A percentile compares a stretch with the other conserved stretches of the same genome.
These are phyloP conservation scores for Zygoascus flipseniorum DNA, from an alignment of 805 yeast genomes.

Conservation along the genomic window DNA sequence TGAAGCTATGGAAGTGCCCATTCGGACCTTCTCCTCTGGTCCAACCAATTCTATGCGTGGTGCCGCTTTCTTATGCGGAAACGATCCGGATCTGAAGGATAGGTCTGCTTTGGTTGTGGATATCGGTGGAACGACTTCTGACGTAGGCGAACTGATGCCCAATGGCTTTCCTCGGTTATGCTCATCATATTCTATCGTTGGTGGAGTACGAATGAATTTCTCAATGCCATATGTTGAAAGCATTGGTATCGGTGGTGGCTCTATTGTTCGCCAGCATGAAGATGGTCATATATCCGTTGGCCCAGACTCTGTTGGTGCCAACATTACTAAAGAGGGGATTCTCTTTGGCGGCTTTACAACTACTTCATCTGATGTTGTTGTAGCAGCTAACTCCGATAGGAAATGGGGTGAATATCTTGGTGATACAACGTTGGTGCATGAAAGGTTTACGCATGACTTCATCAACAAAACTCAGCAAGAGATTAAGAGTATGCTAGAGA, in stretches of 20 bases:
- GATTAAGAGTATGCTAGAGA: slow-evolving; percentile 29
- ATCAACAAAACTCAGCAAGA: slow-evolving; percentile 23
- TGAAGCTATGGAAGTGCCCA: slow-evolving; percentile 36
- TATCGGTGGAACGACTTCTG: slow-evolving; percentile 47
- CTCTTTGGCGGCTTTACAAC: slow-evolving; percentile 37
- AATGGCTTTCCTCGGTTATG: slow-evolving; percentile 42
- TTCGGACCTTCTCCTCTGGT: slow-evolving; percentile 41
- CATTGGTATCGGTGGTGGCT: slow-evolving; percentile 46
- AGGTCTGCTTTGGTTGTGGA: slow-evolving; percentile 35
- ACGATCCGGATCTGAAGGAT: slow-evolving; percentile 17
- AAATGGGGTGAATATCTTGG: slow-evolving; percentile 2
- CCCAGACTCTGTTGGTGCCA: slow-evolving; percentile 42
- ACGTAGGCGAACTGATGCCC: slow-evolving; percentile 38
- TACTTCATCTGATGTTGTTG: slow-evolving; percentile 35
- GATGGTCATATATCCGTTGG: slow-evolving; percentile 28
- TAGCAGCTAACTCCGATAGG: slow-evolving; percentile 16
- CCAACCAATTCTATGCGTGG: slow-evolving; percentile 31
- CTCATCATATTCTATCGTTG: slow-evolving; percentile 35
- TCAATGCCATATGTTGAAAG: slow-evolving; percentile 42
- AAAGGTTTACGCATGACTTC: slow-evolving; percentile 15
- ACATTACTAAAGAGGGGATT: slow-evolving; percentile 28
- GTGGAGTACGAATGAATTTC: slow-evolving; percentile 43
- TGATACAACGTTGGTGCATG: slow-evolving; percentile 14
- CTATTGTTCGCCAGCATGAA: slow-evolving; percentile 26
- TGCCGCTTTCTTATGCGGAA: slow-evolving; percentile 35